A percentile compares a stretch with the other conserved stretches of the same genome.
Conservation (phyloP, 176 grass and related monocot species). For the Musa schizocarpa region DNA sequence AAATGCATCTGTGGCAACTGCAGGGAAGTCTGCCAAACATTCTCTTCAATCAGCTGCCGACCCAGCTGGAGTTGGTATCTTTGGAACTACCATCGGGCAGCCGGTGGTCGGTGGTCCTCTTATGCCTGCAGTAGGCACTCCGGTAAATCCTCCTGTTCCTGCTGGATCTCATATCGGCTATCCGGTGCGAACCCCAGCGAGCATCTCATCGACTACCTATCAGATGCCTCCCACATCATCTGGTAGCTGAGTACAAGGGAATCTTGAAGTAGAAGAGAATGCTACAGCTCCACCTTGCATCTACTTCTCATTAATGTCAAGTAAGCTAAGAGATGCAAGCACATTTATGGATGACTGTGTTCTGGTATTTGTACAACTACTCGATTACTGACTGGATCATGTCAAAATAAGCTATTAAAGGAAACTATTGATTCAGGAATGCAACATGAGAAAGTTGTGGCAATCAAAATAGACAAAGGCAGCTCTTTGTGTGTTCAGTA, state of each 20-base stretch:
- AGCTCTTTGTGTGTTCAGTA: too few relatives aligned
- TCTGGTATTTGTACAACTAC: too few relatives aligned
- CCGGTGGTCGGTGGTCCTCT: conserved; percentile 60
- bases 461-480: too few relatives aligned
- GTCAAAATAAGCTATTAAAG: background rate
- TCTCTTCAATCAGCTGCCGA: conserved; percentile 34
- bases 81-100: conserved; percentile 72
- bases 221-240: conserved; percentile 55
- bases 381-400: background rate
- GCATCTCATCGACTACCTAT: conserved; percentile 5
- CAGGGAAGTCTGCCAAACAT: conserved; percentile 45
- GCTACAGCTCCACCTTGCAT: background rate
- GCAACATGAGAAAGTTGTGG: background rate
- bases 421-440: background rate
- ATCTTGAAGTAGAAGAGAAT: background rate
- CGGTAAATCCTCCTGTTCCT: conserved; percentile 49
- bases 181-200: conserved; percentile 32
- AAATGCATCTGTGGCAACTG: conserved; percentile 35
- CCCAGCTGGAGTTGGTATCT: conserved; percentile 40
- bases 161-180: conserved; percentile 60
- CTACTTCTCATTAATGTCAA: too few relatives aligned
- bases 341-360: background rate
- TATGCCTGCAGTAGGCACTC: conserved; percentile 69
- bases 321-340: background rate
- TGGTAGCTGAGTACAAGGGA: background rate